Conservation (phyloP, 192 early-diverging fungal genomes). For the Backusella australiensis region DNA sequence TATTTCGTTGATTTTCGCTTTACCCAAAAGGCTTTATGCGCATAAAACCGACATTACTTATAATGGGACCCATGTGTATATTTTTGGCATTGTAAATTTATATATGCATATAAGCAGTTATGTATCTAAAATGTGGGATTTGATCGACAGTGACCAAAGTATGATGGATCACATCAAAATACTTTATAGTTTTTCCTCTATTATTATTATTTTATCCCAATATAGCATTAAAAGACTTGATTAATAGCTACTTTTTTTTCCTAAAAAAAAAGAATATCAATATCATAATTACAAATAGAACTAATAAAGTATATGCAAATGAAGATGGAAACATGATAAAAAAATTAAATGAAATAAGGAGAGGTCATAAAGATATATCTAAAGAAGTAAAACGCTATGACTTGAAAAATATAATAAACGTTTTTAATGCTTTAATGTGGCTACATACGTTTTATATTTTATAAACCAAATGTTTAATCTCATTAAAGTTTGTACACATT, state of each 20-base stretch:
- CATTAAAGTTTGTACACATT: neutral
- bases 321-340: neutral
- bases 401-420: neutral
- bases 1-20: neutral
- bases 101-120: neutral
- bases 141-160: neutral
- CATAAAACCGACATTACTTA: neutral
- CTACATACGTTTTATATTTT: neutral
- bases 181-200: neutral
- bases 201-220: neutral
- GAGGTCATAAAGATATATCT: neutral
- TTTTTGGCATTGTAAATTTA: neutral
- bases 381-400: neutral
- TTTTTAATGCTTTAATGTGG: neutral
- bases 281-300: too few species aligned
- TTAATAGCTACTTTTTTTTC: too few species aligned
- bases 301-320: too few species aligned
- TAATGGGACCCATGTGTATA: neutral
- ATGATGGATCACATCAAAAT: neutral
- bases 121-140: neutral
- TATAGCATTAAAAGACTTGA: neutral
- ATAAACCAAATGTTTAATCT: neutral
- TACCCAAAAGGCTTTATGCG: neutral
- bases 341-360: neutral
- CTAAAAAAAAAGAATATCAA: neutral